Evolutionary conservation across 331 rosid genomes (phyloP).

Genomic region (Acacia pycnantha): DNA sequence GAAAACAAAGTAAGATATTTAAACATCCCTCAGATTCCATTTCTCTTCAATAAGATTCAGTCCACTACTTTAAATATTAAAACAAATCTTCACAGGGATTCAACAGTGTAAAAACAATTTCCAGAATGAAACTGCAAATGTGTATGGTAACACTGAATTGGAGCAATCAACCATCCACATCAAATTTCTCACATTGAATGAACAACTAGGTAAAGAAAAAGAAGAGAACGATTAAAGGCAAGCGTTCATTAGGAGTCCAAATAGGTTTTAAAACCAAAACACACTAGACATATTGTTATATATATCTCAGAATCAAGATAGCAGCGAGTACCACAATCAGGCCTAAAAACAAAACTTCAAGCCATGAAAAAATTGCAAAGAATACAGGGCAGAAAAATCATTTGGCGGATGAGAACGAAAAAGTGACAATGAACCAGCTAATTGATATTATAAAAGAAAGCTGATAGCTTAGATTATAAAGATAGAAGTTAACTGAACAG

Average conservation of each 20-base stretch:
- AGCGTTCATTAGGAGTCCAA: not conserved
- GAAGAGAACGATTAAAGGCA: not conserved
- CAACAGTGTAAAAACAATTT: not conserved
- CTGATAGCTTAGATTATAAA: too few species aligned
- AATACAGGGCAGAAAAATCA: too few species aligned
- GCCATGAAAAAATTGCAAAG: too few species aligned
- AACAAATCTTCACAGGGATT: constrained; percentile 41
- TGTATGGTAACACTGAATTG: not conserved
- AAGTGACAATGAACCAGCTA: too few species aligned
- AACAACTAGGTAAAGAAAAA: not conserved
- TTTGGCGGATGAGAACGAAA: too few species aligned
- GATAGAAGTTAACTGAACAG: too few species aligned
- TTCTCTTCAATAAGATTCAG: constrained; percentile 46
- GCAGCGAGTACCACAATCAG: too few species aligned
- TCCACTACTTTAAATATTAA: constrained; percentile 49
- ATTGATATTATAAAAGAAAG: too few species aligned
- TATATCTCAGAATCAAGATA: too few species aligned
- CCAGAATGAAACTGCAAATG: not conserved
- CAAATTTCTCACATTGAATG: not conserved
- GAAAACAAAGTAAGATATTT: not conserved
- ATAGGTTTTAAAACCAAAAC: not conserved
- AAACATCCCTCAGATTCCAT: constrained; percentile 40
- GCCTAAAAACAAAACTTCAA: too few species aligned
- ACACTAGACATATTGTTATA: not conserved
- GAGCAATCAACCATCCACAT: not conserved